Evolutionary conservation across 306 rosid species (phyloP), one percentile per base, ranked within the genome.

Genomic region (Lotus japonicus): DNA sequence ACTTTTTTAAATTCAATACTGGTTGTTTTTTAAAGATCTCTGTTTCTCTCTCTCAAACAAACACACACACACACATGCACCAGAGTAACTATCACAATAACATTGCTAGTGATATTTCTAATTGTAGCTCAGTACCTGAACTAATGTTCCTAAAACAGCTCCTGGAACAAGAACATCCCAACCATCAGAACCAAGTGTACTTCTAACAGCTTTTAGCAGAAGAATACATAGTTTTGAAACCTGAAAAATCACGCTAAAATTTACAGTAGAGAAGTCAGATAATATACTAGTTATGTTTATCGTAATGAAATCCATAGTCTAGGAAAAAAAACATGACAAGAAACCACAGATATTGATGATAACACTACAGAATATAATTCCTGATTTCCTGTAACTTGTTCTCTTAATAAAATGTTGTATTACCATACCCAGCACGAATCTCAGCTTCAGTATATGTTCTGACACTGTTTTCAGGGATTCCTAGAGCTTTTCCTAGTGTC

Each of bases 121-220:
- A 57, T 72, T 41, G 56, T 41, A 71, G 42, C 36, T 50, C 50
- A 73, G 53, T 83, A 94, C 99, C 97, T 90, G 85, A 75, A 90
- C 65, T 80, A 94, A 84, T 71, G 90, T 88, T 84, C 99, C 99
- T 10, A 2, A n/a, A 63, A 80, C 87, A 76, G 74, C 75, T 79
- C 97, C 99, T 4, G 96, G 96, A 73, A 94, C 99, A 73, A 94
- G 84, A 76, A 94, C 90, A 84, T 94, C 99, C 99, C 99, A 94
- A 74, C 99, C 99, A 71, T 90, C 82, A 57, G 97, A 90, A 81
- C 89, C 99, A 75, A 94, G 82, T 26, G 82, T 23, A 58, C 67
- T 85, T 88, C 99, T 88, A 62, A 86, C 90, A 45, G 97, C 89
- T 84, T 90, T 94, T 53, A 88, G 77, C 70, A 94, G 91, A 66